Percentiles rank a stretch among this genome's conserved stretches.
These are phyloP conservation scores for Cenococcum geophilum DNA, from an alignment of 495 filamentous ascomycete genomes.

Conservation along the genomic window DNA sequence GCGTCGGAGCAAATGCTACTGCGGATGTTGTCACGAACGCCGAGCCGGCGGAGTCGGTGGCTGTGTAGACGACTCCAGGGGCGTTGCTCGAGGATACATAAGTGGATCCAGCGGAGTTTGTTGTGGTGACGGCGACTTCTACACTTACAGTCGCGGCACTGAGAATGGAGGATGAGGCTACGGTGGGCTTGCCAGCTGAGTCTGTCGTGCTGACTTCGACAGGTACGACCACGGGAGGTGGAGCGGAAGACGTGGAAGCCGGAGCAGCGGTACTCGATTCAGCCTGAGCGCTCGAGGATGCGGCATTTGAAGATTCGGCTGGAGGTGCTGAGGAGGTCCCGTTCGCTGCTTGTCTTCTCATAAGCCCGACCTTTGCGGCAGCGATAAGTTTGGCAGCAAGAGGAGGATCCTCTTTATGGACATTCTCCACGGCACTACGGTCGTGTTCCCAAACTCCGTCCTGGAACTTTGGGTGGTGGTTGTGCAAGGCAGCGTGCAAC, in stretches of 20 bases:
- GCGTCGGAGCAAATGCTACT: slow-evolving; percentile 32
- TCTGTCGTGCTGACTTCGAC: slow-evolving; percentile 24
- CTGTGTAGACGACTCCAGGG: slow-evolving; percentile 33
- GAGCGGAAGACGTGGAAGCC: slow-evolving; percentile 4
- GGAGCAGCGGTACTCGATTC: background rate
- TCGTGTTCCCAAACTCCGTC: slow-evolving; percentile 45
- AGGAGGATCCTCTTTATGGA: slow-evolving; percentile 41
- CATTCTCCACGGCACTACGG: slow-evolving; percentile 39
- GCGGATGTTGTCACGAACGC: slow-evolving; percentile 31
- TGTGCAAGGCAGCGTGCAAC: slow-evolving; percentile 41
- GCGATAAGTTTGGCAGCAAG: slow-evolving; percentile 40
- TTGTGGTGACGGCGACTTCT: slow-evolving; percentile 22
- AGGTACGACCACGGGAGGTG: slow-evolving; percentile 27
- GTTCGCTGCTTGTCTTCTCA: slow-evolving; percentile 29
- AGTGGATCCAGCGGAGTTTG: slow-evolving; percentile 19
- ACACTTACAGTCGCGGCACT: slow-evolving; percentile 23
- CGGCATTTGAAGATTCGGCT: slow-evolving; percentile 4
- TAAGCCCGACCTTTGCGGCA: slow-evolving; percentile 35
- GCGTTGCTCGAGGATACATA: slow-evolving; percentile 25
- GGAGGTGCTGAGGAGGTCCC: slow-evolving; percentile 7
- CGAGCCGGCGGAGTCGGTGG: slow-evolving; percentile 34
- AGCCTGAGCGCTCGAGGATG: background rate
- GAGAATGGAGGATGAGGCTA: slow-evolving; percentile 15
- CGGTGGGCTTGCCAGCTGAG: slow-evolving; percentile 13
- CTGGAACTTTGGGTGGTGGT: slow-evolving; percentile 40